phyloP scores from a whole-genome alignment of 768 basidiomycete genomes.

The Termitomyces titanicus region DNA sequence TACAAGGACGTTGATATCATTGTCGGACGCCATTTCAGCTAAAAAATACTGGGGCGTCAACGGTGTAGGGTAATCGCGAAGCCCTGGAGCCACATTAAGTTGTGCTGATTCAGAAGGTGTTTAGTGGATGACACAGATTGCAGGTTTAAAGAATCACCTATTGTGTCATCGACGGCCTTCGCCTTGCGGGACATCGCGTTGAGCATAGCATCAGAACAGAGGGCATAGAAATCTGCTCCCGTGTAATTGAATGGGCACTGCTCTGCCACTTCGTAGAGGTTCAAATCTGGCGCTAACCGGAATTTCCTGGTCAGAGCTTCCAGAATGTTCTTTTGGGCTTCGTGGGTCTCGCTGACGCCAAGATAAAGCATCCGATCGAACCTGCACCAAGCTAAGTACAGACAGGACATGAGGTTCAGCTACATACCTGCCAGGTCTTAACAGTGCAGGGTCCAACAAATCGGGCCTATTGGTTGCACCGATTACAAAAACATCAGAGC shows the following conservation, averaged over 20 bases:
- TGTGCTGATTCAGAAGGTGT: slow-evolving; percentile 21
- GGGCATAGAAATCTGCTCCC: slow-evolving; percentile 96
- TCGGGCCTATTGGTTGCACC: slow-evolving; percentile 96
- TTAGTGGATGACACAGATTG: not conserved
- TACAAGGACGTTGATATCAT: slow-evolving; percentile 77
- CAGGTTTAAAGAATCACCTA: slow-evolving; percentile 43
- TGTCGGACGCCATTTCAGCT: slow-evolving; percentile 67
- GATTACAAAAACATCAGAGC: slow-evolving; percentile 84
- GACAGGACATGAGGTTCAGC: not conserved
- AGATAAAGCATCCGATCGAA: slow-evolving; percentile 98
- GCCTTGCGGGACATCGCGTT: slow-evolving; percentile 93
- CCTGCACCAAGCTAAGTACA: slow-evolving; percentile 35
- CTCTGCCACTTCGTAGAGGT: slow-evolving; percentile 61
- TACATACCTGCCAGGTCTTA: slow-evolving; percentile 80
- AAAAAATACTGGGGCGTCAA: slow-evolving; percentile 91
- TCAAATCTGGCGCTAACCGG: slow-evolving; percentile 64
- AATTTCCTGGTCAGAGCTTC: slow-evolving; percentile 93
- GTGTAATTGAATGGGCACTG: slow-evolving; percentile 91
- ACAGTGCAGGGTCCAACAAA: slow-evolving; percentile 81
- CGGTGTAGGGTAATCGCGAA: slow-evolving; percentile 53
- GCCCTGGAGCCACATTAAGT: slow-evolving; percentile 45
- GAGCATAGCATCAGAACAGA: slow-evolving; percentile 95
- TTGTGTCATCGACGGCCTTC: slow-evolving; percentile 67
- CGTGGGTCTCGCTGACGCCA: slow-evolving; percentile 84
- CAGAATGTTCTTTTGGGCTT: slow-evolving; percentile 82